Conservation (phyloP, 2,329 filamentous ascomycete genomes). For the Tolypocladium cylindrosporum region DNA sequence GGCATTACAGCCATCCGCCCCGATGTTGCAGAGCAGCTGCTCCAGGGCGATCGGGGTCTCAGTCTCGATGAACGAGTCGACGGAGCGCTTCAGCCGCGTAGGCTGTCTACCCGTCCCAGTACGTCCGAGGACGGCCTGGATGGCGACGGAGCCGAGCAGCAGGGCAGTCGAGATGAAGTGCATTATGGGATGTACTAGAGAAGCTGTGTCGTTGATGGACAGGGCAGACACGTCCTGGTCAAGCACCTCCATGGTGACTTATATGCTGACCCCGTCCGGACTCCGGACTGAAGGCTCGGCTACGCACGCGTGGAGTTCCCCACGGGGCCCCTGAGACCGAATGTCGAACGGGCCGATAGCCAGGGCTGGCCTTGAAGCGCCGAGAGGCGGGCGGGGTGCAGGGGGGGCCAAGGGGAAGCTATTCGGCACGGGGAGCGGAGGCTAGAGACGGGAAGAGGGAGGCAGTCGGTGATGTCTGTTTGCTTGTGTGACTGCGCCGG, state of each 20-base stretch:
- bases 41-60: conserved; percentile 41
- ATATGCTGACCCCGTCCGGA: conserved; percentile 8
- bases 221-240: conserved; percentile 13
- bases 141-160: conserved; percentile 39
- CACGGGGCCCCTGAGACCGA: not conserved
- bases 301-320: not conserved
- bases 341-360: not conserved
- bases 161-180: conserved; percentile 38
- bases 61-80: conserved; percentile 42
- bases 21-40: conserved; percentile 50
- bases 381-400: not conserved
- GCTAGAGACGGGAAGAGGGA: not conserved
- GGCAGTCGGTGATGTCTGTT: not conserved
- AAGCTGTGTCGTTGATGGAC: conserved; percentile 17
- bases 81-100: conserved; percentile 33
- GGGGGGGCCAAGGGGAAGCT: not conserved
- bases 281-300: not conserved
- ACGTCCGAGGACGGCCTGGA: conserved; percentile 40
- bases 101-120: conserved; percentile 19
- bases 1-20: conserved; percentile 39
- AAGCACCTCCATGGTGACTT: conserved; percentile 14
- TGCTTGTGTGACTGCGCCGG: not conserved
- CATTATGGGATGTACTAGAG: conserved; percentile 32
- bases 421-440: not conserved
- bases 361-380: not conserved